Evolutionary conservation across 441 rosid species (phyloP).

Genomic region (Manihot esculenta): DNA sequence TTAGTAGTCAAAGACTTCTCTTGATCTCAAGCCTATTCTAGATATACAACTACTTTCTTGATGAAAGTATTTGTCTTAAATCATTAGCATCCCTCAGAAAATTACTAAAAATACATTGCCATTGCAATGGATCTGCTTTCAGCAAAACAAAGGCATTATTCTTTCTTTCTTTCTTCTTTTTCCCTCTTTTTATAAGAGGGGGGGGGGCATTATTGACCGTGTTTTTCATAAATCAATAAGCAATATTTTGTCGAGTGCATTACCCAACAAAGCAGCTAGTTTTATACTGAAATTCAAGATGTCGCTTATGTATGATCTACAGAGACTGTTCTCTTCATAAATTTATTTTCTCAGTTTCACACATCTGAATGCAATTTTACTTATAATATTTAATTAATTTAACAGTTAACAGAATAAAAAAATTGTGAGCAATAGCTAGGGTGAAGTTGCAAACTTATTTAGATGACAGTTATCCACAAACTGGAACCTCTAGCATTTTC

Average conservation of each 20-base stretch:
- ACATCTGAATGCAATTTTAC: neutral
- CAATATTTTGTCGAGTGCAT: neutral
- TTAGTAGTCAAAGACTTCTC: no score
- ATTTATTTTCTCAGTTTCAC: neutral
- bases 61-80: no score
- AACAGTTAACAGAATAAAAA: neutral
- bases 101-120: no score
- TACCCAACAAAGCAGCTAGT: neutral
- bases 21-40: no score
- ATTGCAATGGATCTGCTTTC: neutral
- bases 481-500: neutral
- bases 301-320: neutral
- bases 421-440: neutral
- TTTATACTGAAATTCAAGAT: neutral
- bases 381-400: neutral
- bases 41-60: no score
- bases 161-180: neutral
- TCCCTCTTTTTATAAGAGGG: no score
- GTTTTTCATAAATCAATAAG: neutral
- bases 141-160: neutral
- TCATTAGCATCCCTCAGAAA: no score
- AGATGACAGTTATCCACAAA: neutral
- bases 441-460: neutral
- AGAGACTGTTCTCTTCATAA: neutral
- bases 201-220: neutral